Base-by-base conservation (phyloP, 108 stramenopile genomes). In the Pelagomonas calceolata region DNA sequence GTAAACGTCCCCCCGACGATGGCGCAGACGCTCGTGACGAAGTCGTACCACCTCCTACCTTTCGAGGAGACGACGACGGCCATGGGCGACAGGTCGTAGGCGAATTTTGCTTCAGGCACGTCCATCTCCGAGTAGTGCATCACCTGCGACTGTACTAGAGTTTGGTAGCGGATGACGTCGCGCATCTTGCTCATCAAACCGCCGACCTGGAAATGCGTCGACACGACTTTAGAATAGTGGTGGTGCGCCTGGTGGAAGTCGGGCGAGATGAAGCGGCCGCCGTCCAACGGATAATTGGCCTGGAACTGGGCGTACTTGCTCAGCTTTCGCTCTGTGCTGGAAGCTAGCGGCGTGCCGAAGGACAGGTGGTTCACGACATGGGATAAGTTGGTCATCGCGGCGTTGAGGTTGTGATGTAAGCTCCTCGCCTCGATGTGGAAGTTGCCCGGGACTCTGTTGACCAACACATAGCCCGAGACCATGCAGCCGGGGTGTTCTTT, bases 1-100 rank as follows among this genome's bases (percentile, higher is more conserved):
- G 97, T 98, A 76, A 94, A 98, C n/a, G 95, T 95, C 37, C 97
- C 97, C 67, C 97, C 97, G 63, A 98, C 92, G 70, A 96, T 94
- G 51, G 97, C 97, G 75, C 90, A 90, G 69, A 98, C 73, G 74
- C 86, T 91, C 0, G 95, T 98, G 65, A 95, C 66, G 73, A 96
- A 98, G 64, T 96, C 95, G 69, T 98, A 98, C 97, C 93, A 92
- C 30, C 71, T 10, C 4, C 31, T 17, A 4, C 73, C 32, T 46
- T 36, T 67, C 4, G 12, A 5, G 15, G 46, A 67, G 3, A 67
- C 36, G 36, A 67, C 21, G 36, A 37, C 37, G 10, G 36, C 37
- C 91, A 95, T 95, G 37, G 94, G 92, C 78, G 89, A 90, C 60
- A 95, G 66, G 76, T 95, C 94, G 74, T 91, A 95, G 31, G 80